These are phyloP conservation scores for Mortierella sp. DNA, from an alignment of 371 early-diverging fungal genomes.

Conservation along the genomic window DNA sequence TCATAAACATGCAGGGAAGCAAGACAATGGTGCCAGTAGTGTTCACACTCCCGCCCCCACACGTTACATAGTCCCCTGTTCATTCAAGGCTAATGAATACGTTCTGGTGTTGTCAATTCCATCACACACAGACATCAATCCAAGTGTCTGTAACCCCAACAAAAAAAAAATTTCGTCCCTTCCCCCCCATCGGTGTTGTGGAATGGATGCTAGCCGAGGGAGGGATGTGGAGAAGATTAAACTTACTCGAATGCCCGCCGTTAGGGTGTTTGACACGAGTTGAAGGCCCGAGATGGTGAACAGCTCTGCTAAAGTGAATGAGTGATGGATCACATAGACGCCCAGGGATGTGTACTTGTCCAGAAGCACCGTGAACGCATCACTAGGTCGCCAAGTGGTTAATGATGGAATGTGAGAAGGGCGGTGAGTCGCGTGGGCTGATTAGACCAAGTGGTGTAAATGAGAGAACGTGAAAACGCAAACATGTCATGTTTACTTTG, in stretches of 20 bases:
- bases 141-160: conserved; percentile 2
- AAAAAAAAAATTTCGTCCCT: conserved; percentile 1
- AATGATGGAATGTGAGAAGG: not conserved
- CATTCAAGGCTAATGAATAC: not conserved
- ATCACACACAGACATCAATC: not conserved
- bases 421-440: too few species aligned
- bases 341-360: conserved; percentile 78
- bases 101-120: not conserved
- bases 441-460: too few species aligned
- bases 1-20: conserved; percentile 13
- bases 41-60: not conserved
- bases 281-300: conserved; percentile 84
- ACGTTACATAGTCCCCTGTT: not conserved
- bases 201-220: not conserved
- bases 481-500: conserved; percentile 22
- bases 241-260: conserved; percentile 74
- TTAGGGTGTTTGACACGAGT: conserved; percentile 76
- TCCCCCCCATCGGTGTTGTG: not conserved
- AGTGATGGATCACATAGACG: conserved; percentile 74
- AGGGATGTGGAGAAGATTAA: not conserved
- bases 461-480: not conserved
- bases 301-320: conserved; percentile 83
- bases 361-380: conserved; percentile 68
- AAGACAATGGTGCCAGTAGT: not conserved
- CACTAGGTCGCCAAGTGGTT: conserved; percentile 21